Evolutionary conservation across 495 filamentous ascomycete genomes (phyloP), one percentile per base, ranked within the genome.

Genomic region (Cercophora scortea): DNA sequence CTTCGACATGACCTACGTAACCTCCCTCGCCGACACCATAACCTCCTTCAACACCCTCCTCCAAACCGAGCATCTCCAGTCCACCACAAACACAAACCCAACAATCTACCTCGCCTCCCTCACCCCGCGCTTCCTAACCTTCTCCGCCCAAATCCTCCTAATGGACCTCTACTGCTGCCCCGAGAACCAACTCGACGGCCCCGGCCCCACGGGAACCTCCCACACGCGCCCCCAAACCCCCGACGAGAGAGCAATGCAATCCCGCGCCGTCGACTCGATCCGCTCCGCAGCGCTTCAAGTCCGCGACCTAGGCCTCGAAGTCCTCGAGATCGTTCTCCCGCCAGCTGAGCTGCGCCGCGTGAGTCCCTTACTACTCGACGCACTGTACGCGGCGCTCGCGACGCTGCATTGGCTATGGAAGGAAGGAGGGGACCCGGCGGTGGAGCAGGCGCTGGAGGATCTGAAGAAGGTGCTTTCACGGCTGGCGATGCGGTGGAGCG

Each of bases 331-430:
- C 3, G 42, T 49, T 9, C 35, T 59, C 52, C 38, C 61, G 16
- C 61, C 61, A 8, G 32, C 46, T 15, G 49, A 25, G n/a, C 41
- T 50, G 42, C 19, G 32, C 32, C 15, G 44, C 3, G 45, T 57
- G 0, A 55, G 55, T 42, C 60, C 58, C n/a, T 39, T 65, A 8
- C 57, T 49, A 19, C 43, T 65, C 38, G 63, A 65, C 49, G 38
- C 35, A 6, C 36, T 65, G 8, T 65, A 65, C 50, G 45, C 44
- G 4, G 51, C 53, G 8, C 40, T 59, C 44, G 58, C 58, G 25
- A 57, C 53, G 33, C 48, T 61, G 42, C 56, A 53, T 18, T 65
- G 63, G 63, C 45, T 65, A 46, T 59, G 56, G 53, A 63, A 59
- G 47, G 63, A 65, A 49, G 45, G 51, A 13, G 63, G 63, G 7